Base-by-base conservation (phyloP, 192 early-diverging fungal species). In the Coemansia sp. region DNA sequence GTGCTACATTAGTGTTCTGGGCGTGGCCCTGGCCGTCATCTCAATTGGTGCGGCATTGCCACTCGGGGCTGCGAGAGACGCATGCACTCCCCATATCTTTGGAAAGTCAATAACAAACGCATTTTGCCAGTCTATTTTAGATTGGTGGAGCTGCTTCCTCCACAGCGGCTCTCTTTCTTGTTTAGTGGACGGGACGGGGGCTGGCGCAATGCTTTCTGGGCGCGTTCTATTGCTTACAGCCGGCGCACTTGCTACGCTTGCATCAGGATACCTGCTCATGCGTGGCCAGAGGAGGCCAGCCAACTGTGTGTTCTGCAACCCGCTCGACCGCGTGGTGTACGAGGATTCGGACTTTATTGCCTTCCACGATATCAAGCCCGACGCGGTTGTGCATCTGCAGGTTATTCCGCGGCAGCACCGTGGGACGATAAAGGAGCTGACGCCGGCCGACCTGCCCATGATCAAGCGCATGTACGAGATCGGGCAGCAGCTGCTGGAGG, bases 281-380 rank as follows among this genome's bases (percentile, higher is more conserved):
- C 49, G 72, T 27, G 72, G 72, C 29, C 72, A 69, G 26, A 56
- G 53, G 38, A 53, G 50, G 26, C 72, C 72, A 10, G 45, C 51
- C 22, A 11, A 53, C 40, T 75, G 72, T 46, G 72, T 69, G 3
- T 75, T 75, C 45, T 75, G 72, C 58, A 55, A 43, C 29, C 51
- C 55, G 29, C 58, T 60, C 9, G 56, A 63, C 10, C 54, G 63
- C 28, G 53, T 67, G 5, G 74, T 70, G 12, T 77, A 66, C 53
- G 59, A 70, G 36, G 63, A 70, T 36, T 49, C 43, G 27, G 51
- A 65, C 1, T 63, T 70, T 42, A 40, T 70, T 15, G 66, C 54
- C 11, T 77, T 77, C 31, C 63, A 77, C 29, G 74, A 77, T 39
- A 70, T 62, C 38, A 66, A 70, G 42, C 74, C 74, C 4, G 67